phyloP scores from a whole-genome alignment of 139 green algal species.

The Edaphochlamys debaryana region DNA sequence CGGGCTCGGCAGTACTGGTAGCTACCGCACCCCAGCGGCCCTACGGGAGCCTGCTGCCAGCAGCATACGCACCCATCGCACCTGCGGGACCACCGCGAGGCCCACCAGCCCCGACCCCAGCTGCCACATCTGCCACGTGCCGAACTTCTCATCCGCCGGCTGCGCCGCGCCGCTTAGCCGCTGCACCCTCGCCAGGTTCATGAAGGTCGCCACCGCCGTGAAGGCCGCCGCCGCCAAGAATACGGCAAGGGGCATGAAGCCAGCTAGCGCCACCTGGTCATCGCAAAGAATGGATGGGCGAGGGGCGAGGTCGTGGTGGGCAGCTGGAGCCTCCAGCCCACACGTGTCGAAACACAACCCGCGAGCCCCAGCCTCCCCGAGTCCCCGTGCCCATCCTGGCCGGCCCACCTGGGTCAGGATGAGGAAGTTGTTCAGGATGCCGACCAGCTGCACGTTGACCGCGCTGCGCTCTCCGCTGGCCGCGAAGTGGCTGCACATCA shows the following conservation, averaged over 20 bases:
- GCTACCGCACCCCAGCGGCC: no score
- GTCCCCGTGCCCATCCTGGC: no score
- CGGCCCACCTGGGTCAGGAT: constrained; percentile 76
- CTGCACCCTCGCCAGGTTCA: constrained; percentile 41
- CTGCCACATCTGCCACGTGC: constrained; percentile 71
- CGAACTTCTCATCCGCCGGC: constrained; percentile 14
- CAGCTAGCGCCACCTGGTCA: constrained; percentile 58
- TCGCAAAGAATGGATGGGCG: no score
- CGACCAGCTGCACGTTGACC: constrained; percentile 77
- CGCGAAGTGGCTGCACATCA: constrained; percentile 84
- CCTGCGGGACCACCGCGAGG: constrained; percentile 77
- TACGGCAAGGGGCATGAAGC: constrained; percentile 56
- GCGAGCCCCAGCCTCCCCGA: no score
- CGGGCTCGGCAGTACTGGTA: no score
- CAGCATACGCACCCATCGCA: no score
- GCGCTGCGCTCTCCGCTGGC: constrained; percentile 71
- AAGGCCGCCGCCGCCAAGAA: constrained; percentile 45
- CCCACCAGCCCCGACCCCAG: constrained; percentile 63
- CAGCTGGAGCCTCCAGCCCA: no score
- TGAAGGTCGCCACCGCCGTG: constrained; percentile 14
- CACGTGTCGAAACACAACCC: no score
- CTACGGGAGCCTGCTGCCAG: no score
- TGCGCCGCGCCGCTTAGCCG: neutral
- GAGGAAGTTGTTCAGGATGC: constrained; percentile 75
- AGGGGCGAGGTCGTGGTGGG: no score